Evolutionary conservation across 2,329 filamentous ascomycete genomes (phyloP).

Genomic region (Aspergillus fischeri): DNA sequence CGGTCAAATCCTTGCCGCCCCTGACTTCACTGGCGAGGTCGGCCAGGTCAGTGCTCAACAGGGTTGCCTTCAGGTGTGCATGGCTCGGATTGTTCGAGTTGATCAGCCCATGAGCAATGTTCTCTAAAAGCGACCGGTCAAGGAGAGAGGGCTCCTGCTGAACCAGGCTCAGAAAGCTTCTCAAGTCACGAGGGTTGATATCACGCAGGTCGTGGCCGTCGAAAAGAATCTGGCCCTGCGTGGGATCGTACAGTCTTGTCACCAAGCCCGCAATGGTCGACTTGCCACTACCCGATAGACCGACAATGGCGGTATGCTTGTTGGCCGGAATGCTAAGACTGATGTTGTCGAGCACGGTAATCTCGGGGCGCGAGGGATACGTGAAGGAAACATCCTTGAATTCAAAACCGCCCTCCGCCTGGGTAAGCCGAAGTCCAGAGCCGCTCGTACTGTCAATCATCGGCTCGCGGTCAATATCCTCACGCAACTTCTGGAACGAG

Average conservation of each 20-base stretch:
- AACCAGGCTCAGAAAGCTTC: constrained; percentile 21
- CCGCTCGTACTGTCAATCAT: constrained; percentile 41
- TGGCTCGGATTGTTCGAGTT: constrained; percentile 31
- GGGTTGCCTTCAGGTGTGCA: constrained; percentile 47
- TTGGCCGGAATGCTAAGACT: constrained; percentile 35
- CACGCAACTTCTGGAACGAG: constrained; percentile 56
- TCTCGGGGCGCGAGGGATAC: constrained; percentile 39
- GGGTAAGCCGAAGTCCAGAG: constrained; percentile 17
- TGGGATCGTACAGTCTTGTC: constrained; percentile 64
- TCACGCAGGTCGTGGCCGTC: constrained; percentile 36
- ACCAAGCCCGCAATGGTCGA: constrained; percentile 69
- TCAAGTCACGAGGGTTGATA: constrained; percentile 27
- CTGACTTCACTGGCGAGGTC: constrained; percentile 43
- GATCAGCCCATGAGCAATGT: constrained; percentile 59
- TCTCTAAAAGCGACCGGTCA: constrained; percentile 74
- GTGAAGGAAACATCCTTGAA: constrained; percentile 30
- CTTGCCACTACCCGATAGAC: constrained; percentile 69
- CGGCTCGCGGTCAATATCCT: constrained; percentile 53
- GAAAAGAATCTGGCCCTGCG: constrained; percentile 33
- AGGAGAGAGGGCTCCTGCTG: constrained; percentile 76
- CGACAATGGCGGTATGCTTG: constrained; percentile 61
- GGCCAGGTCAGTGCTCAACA: constrained; percentile 49
- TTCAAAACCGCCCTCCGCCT: constrained; percentile 29
- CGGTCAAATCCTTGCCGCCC: constrained; percentile 46
- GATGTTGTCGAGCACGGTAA: constrained; percentile 33